Base-by-base conservation (phyloP, 2,329 filamentous ascomycete genomes). In the Penicillium verrucosum region DNA sequence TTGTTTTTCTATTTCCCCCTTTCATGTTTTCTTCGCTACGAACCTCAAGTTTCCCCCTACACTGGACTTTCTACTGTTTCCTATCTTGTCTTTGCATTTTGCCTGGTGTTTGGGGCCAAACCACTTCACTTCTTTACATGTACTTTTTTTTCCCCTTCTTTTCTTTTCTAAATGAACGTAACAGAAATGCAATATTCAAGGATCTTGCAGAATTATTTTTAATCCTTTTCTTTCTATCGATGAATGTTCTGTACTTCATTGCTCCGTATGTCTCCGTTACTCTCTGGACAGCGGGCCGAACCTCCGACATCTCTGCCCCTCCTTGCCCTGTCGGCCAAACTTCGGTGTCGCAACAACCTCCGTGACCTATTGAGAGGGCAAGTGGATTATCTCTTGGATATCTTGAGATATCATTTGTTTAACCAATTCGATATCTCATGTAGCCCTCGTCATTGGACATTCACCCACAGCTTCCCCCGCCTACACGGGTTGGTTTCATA, bases 251-350 rank as follows among this genome's bases (percentile, higher is more conserved):
- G n/a, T 41, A 2, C 21, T 8, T 11, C 8, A 5, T 29, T 41
- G 14, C 38, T 41, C 38, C 38, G 21, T 41, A 25, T 9, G 12
- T 23, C 12, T 42, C 14, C 14, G 23, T 12, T 18, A 25, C 29
- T 23, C 38, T 32, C n/a, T 42, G 57, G 53, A 42, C 37, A 3
- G 5, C 65, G 65, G 65, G 18, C 65, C 63, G 62, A 61, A 61
- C 29, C 56, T 52, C 62, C 65, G 63, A 58, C 16, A 4, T 3
- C 16, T 23, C 10, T 27, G 38, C 51, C 53, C 56, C 57, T 34
- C 18, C 54, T 36, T 23, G 18, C 36, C 10, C 45, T n/a, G 41
- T 16, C 67, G 68, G 67, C 45, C 68, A 68, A 70, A 65, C 67
- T 52, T 70, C 69, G 69, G 69, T 11, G 12, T 52, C 48, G 32